These are phyloP conservation scores for Hepatocystis sp. DNA, from an alignment of 169 alveolate genomes.

Conservation along the genomic window DNA sequence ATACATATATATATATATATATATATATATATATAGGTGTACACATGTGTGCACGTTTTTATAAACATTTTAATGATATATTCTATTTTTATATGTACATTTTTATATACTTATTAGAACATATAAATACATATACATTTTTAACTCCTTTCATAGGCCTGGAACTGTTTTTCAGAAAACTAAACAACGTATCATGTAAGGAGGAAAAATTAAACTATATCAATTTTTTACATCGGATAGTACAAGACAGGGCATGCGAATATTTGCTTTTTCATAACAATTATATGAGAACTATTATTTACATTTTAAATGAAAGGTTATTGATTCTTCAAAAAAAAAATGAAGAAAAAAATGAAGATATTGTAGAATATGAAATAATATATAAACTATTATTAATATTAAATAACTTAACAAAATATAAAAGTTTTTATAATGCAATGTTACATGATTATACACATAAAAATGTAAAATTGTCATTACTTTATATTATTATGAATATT, in stretches of 20 bases:
- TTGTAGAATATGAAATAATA: constrained; percentile 52
- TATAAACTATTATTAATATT: constrained; percentile 59
- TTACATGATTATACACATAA: constrained; percentile 66
- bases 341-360: constrained; percentile 41
- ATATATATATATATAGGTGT: too few relatives aligned
- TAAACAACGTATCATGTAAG: constrained; percentile 40
- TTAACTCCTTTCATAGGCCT: constrained; percentile 29
- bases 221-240: constrained; percentile 37
- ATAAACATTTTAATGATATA: too few relatives aligned
- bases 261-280: constrained; percentile 41
- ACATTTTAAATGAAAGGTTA: constrained; percentile 55
- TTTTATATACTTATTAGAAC: too few relatives aligned
- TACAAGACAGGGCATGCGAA: constrained; percentile 58
- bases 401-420: constrained; percentile 51
- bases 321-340: constrained; percentile 27
- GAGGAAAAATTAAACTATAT: constrained; percentile 56
- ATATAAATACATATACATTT: not conserved
- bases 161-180: constrained; percentile 51
- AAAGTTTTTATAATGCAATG: constrained; percentile 41
- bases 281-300: constrained; percentile 69
- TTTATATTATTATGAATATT: constrained; percentile 72
- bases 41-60: too few relatives aligned
- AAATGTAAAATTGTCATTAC: constrained; percentile 60
- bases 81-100: too few relatives aligned
- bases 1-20: too few relatives aligned